Percentiles rank a stretch among this genome's conserved stretches.
These are phyloP conservation scores for Phallus indusiatus DNA, from an alignment of 768 basidiomycete species.

Conservation along the genomic window DNA sequence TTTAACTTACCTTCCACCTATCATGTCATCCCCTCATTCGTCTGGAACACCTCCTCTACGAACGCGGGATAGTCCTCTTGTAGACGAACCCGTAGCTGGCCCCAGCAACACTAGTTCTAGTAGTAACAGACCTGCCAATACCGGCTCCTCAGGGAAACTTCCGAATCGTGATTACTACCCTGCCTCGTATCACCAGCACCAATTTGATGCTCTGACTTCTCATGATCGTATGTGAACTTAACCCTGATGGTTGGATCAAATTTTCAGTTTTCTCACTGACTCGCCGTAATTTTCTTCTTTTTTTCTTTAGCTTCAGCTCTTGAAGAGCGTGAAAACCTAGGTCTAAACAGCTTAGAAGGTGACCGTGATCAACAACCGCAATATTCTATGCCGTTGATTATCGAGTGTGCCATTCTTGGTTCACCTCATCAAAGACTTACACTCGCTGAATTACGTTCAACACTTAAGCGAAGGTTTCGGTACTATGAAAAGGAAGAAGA, in stretches of 20 bases:
- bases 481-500: conserved; percentile 7
- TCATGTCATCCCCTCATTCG: background rate
- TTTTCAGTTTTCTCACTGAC: background rate
- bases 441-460: conserved; percentile 1
- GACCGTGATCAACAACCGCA: background rate
- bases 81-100: background rate
- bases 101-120: background rate
- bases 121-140: background rate
- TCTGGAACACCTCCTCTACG: background rate
- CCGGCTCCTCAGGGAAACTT: background rate
- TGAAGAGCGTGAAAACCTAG: background rate
- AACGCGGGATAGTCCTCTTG: background rate
- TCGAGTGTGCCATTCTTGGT: conserved; percentile 6
- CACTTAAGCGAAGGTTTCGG: conserved; percentile 1
- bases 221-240: background rate
- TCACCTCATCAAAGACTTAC: conserved; percentile 7
- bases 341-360: conserved; percentile 1
- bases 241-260: background rate
- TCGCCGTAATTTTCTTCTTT: background rate
- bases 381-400: background rate
- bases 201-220: background rate
- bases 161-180: conserved; percentile 7
- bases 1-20: background rate
- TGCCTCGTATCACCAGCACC: background rate
- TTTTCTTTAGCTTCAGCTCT: background rate